Percentiles rank a stretch among this genome's conserved stretches.
Conservation (phyloP, 805 yeast species). For the Ogataea ganodermae region DNA sequence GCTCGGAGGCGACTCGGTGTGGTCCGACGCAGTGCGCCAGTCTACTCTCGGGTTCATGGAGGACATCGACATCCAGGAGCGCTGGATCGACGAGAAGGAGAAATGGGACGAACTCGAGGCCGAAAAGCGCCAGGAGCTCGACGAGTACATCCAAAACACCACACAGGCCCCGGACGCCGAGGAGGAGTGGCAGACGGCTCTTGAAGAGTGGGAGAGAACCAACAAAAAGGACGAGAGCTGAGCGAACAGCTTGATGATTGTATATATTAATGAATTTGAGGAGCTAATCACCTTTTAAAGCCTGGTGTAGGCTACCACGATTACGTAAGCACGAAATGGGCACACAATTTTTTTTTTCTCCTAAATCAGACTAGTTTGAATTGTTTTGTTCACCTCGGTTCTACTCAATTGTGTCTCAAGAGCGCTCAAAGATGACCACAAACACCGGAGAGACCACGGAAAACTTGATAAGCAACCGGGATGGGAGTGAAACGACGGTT, state of each 20-base stretch:
- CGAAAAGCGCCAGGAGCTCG: conserved; percentile 44
- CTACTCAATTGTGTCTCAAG: too few relatives aligned
- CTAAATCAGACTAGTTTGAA: too few relatives aligned
- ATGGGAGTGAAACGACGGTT: background rate
- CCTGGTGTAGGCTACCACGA: too few relatives aligned
- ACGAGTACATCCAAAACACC: conserved; percentile 35
- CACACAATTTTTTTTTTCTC: too few relatives aligned
- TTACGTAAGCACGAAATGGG: too few relatives aligned
- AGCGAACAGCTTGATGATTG: too few relatives aligned
- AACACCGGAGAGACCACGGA: background rate
- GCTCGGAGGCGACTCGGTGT: conserved; percentile 93
- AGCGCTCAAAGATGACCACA: too few relatives aligned
- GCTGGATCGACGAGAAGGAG: conserved; percentile 90
- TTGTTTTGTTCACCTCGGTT: too few relatives aligned
- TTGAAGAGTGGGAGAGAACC: conserved; percentile 56
- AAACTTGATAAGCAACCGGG: too few relatives aligned
- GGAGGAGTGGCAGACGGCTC: conserved; percentile 69
- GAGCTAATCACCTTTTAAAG: too few relatives aligned
- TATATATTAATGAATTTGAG: too few relatives aligned
- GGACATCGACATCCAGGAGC: conserved; percentile 79
- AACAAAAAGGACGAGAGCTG: conserved; percentile 14
- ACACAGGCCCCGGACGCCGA: conserved; percentile 55
- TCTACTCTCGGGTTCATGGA: conserved; percentile 54
- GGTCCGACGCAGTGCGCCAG: conserved; percentile 95
- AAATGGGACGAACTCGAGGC: conserved; percentile 67